A percentile compares a stretch with the other conserved stretches of the same genome.
Evolutionary conservation across 2,329 filamentous ascomycete genomes (phyloP).

Genomic region (Claviceps sp.): DNA sequence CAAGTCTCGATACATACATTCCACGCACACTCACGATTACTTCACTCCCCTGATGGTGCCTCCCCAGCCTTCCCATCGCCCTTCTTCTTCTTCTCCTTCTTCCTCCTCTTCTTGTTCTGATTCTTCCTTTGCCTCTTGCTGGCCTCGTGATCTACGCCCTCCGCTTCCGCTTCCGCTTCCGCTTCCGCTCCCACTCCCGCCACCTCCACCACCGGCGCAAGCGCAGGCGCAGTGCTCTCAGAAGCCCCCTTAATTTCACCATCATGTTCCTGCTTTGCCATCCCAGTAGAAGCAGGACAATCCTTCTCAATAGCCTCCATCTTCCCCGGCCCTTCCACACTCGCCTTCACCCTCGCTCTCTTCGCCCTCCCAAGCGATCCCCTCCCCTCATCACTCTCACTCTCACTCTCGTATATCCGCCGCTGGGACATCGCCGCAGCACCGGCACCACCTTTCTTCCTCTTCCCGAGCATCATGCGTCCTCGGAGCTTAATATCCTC

Average conservation of each 20-base stretch:
- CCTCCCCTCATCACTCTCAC: constrained; percentile 23
- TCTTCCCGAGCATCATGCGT: constrained; percentile 9
- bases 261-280: background rate
- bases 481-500: background rate
- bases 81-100: background rate
- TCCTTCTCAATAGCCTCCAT: background rate
- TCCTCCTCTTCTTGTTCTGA: background rate
- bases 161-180: background rate
- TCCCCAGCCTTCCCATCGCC: background rate
- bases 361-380: constrained; percentile 21
- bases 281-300: background rate
- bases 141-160: too few species aligned
- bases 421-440: constrained; percentile 3
- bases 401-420: constrained; percentile 17
- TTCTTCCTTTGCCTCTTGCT: background rate
- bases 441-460: constrained; percentile 3
- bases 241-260: too few species aligned
- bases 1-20: too few species aligned
- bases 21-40: too few species aligned
- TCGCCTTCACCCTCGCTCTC: constrained; percentile 4
- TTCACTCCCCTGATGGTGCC: too few species aligned
- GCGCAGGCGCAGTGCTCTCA: too few species aligned
- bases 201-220: too few species aligned
- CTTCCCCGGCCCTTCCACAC: background rate
- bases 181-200: too few species aligned